Base-by-base conservation (phyloP, 2,329 filamentous ascomycete species). In the Alternaria conjuncta region DNA sequence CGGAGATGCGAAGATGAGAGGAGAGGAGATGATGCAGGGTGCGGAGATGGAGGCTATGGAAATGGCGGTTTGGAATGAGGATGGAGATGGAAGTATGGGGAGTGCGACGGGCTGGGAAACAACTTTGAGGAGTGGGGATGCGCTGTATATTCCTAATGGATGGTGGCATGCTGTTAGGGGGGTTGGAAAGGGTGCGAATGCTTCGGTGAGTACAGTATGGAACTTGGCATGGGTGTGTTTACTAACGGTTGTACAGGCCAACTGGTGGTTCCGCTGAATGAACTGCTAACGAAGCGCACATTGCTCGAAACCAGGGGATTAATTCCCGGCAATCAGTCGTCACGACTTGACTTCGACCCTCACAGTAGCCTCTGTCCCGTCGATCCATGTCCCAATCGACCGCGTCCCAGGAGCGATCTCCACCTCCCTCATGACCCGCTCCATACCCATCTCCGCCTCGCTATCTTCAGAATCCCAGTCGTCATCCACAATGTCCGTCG, bases 1-100 rank as follows among this genome's bases (percentile, higher is more conserved):
- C n/a, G 71, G 71, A 58, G 62, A 81, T 54, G 84, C 83, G 21
- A 82, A 81, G 13, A 85, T 97, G 69, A 86, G 94, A 60, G 92
- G 92, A 0, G 86, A 90, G 11, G 94, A 97, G 76, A 97, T 98
- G 94, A 97, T 98, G 94, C 85, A 89, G 55, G 94, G 94, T 0
- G 80, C 82, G 2, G 93, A 97, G 80, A 89, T 89, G 68, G 79
- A 83, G 20, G 82, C 85, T 3, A 79, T 97, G 13, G 88, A 94
- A 67, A 81, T 86, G 2, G 88, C 86, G 4, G 85, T 97, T 3
- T 98, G 95, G 96, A 81, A 79, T 12, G 55, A 65, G 3, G 69
- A 71, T n/a, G 49, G 49, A n/a, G 36, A 26, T 20, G 55, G 13
- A n/a, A 9, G 8, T 9, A 20, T 46, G 4, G 75, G 43, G 7